These are phyloP conservation scores for Schizosaccharomyces pombe DNA, from an alignment of 805 yeast genomes.

Conservation along the genomic window DNA sequence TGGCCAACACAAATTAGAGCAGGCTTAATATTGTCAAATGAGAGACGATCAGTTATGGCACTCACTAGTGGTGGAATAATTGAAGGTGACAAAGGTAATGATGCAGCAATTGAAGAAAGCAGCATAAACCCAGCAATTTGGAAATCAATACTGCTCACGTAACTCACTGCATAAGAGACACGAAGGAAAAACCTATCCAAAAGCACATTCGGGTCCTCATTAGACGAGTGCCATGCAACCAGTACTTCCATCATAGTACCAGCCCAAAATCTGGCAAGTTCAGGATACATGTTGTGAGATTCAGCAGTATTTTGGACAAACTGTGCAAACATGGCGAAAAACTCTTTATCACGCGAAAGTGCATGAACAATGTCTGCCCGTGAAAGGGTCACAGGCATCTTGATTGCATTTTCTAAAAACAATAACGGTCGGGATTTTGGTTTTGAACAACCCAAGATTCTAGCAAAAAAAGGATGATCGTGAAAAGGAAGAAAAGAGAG, in stretches of 20 bases:
- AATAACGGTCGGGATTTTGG: constrained; percentile 69
- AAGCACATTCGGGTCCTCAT: constrained; percentile 15
- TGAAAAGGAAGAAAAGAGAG: constrained; percentile 64
- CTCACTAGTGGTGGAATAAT: constrained; percentile 38
- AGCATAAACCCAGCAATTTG: constrained; percentile 70
- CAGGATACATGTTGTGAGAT: constrained; percentile 36
- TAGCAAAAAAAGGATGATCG: constrained; percentile 45
- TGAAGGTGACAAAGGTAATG: constrained; percentile 34
- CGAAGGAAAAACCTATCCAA: constrained; percentile 13
- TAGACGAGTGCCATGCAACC: constrained; percentile 32
- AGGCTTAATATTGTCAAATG: constrained; percentile 9
- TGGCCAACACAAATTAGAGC: constrained; percentile 17
- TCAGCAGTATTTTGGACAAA: constrained; percentile 28
- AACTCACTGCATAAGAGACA: not conserved
- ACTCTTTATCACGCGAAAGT: constrained; percentile 34
- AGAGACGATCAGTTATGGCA: constrained; percentile 28
- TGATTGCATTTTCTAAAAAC: constrained; percentile 15
- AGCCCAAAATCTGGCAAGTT: constrained; percentile 56
- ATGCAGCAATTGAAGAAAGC: constrained; percentile 50
- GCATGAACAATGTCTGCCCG: constrained; percentile 39
- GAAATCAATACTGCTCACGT: not conserved
- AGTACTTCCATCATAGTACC: constrained; percentile 45
- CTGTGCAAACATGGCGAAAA: constrained; percentile 36
- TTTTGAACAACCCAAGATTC: constrained; percentile 39
- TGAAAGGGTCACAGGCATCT: constrained; percentile 37